A percentile compares a stretch with the other conserved stretches of the same genome.
Conservation (phyloP, 768 basidiomycete species). For the Leccinum arenicola region DNA sequence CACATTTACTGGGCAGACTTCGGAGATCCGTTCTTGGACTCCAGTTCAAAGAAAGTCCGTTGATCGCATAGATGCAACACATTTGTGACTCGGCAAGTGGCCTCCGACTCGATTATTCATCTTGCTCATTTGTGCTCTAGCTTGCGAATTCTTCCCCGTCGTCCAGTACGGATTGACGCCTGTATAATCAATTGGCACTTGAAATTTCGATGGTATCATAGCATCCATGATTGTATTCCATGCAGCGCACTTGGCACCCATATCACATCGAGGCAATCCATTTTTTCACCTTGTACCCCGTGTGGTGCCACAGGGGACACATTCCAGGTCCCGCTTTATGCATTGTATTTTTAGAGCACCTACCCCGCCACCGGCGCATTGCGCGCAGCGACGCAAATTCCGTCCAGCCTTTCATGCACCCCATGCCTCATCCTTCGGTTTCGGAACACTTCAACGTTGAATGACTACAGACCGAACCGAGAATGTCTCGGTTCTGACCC, state of each 20-base stretch:
- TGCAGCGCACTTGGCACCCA: not conserved
- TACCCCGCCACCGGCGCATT: not conserved
- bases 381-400: not conserved
- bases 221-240: conserved; percentile 4
- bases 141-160: not conserved
- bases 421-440: not conserved
- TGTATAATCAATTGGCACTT: not conserved
- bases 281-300: not conserved
- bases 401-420: not conserved
- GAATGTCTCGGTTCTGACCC: conserved; percentile 54
- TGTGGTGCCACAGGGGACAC: not conserved
- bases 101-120: not conserved
- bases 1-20: conserved; percentile 37
- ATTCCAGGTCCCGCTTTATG: not conserved
- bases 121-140: conserved; percentile 4
- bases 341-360: not conserved
- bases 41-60: conserved; percentile 27
- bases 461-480: conserved; percentile 40
- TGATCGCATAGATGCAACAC: conserved; percentile 5
- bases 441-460: not conserved
- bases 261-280: not conserved
- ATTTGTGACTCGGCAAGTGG: not conserved
- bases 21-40: conserved; percentile 53
- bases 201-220: not conserved
- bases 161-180: not conserved